Percentiles rank a stretch among this genome's conserved stretches.
These are phyloP conservation scores for Corinectria fuckeliana DNA, from an alignment of 2,329 filamentous ascomycete genomes.

Conservation along the genomic window DNA sequence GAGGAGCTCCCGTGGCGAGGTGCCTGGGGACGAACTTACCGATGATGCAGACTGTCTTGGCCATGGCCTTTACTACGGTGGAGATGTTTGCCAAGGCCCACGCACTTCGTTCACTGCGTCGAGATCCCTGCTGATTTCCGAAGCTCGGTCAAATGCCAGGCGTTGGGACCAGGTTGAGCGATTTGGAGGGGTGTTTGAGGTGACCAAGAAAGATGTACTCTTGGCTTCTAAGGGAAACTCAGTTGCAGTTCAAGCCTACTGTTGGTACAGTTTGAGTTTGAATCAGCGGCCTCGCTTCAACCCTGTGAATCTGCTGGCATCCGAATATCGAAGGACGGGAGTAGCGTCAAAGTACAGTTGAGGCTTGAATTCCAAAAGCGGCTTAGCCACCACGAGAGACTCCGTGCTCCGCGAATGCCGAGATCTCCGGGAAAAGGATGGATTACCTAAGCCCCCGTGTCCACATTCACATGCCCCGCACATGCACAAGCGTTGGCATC, in stretches of 20 bases:
- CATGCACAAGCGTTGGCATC: not conserved
- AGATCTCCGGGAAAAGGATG: constrained; percentile 6
- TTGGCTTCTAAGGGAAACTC: not conserved
- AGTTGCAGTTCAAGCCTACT: not conserved
- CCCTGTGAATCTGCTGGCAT: not conserved
- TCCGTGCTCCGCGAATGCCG: constrained; percentile 31
- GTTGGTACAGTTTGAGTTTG: not conserved
- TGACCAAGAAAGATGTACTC: no score
- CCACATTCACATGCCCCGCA: not conserved
- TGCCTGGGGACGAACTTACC: constrained; percentile 37
- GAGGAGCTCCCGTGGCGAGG: not conserved
- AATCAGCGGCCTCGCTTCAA: not conserved
- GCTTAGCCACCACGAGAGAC: constrained; percentile 22
- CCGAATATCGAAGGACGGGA: not conserved
- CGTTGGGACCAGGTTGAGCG: constrained; percentile 25
- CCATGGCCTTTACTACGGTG: constrained; percentile 38
- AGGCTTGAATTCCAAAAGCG: constrained; percentile 22
- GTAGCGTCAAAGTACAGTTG: constrained; percentile 1
- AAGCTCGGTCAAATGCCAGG: constrained; percentile 12
- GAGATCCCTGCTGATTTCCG: constrained; percentile 12
- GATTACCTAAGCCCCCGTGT: constrained; percentile 30
- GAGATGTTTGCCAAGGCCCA: constrained; percentile 27
- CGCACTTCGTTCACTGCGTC: constrained; percentile 14
- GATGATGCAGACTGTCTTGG: constrained; percentile 50
- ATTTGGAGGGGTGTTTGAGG: constrained; percentile 27